These are phyloP conservation scores for Thymus quinquecostatus DNA, from an alignment of 257 asterid species.

Conservation along the genomic window DNA sequence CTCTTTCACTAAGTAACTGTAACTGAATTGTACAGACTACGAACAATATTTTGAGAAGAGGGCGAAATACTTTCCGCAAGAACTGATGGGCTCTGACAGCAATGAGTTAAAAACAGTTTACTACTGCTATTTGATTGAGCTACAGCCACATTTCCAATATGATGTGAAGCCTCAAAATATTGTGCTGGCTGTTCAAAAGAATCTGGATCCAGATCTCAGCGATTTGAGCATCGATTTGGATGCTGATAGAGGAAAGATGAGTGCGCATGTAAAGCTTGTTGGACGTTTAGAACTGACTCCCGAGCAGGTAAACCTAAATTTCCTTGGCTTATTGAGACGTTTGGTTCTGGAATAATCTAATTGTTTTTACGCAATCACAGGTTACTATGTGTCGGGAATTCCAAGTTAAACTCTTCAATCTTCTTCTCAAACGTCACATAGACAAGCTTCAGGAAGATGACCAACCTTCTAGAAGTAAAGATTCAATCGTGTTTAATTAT, in stretches of 20 bases:
- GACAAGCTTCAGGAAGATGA: slow-evolving; percentile 39
- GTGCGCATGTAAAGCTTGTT: slow-evolving; percentile 35
- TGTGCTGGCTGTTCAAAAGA: slow-evolving; percentile 54
- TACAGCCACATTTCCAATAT: slow-evolving; percentile 38
- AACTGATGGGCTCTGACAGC: slow-evolving; percentile 49
- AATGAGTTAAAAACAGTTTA: slow-evolving; percentile 33
- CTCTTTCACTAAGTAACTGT: slow-evolving; percentile 7
- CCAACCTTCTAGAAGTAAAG: slow-evolving; percentile 21
- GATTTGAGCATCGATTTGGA: slow-evolving; percentile 46
- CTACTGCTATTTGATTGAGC: slow-evolving; percentile 55
- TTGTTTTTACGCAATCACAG: slow-evolving; percentile 31
- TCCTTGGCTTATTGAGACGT: neutral
- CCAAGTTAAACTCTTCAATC: slow-evolving; percentile 54
- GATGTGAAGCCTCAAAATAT: slow-evolving; percentile 49
- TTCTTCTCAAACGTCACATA: slow-evolving; percentile 53
- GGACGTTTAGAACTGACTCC: slow-evolving; percentile 41
- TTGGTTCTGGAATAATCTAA: neutral
- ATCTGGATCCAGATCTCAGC: slow-evolving; percentile 50
- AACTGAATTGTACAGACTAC: slow-evolving; percentile 42
- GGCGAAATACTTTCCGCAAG: slow-evolving; percentile 54
- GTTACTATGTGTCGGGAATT: slow-evolving; percentile 55
- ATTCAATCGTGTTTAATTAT: slow-evolving; percentile 44
- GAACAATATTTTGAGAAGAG: slow-evolving; percentile 45
- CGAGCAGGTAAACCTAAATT: slow-evolving; percentile 45
- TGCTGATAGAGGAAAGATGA: slow-evolving; percentile 50